Percentiles rank a stretch among this genome's conserved stretches.
Evolutionary conservation across 805 yeast species (phyloP).

Genomic region (Kluyveromyces dobzhanskii): DNA sequence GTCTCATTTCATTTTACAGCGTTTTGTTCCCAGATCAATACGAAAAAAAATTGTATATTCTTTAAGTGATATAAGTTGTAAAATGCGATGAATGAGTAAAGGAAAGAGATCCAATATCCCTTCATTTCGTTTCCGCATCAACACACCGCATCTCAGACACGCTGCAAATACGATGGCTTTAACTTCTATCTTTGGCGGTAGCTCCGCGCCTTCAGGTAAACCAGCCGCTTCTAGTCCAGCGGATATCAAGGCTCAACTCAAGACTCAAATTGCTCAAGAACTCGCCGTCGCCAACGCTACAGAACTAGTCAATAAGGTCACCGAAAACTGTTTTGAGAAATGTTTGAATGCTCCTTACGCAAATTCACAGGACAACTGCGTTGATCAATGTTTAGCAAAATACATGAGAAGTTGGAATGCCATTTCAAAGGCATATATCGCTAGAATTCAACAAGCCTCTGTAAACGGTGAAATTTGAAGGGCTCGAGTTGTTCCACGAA

Average conservation of each 20-base stretch:
- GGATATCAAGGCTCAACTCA: slow-evolving; percentile 52
- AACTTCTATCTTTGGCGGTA: slow-evolving; percentile 27
- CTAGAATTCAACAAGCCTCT: slow-evolving; percentile 57
- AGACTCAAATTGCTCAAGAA: slow-evolving; percentile 68
- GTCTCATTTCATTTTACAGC: no score
- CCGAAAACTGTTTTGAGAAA: slow-evolving; percentile 79
- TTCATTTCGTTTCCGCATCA: no score
- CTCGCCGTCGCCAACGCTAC: slow-evolving; percentile 89
- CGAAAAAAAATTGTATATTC: no score
- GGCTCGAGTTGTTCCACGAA: neutral
- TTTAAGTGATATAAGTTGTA: no score
- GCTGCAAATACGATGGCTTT: slow-evolving; percentile 18
- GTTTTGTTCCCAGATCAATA: no score
- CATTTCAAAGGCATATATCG: slow-evolving; percentile 66
- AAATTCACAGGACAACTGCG: slow-evolving; percentile 53
- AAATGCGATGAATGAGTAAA: no score
- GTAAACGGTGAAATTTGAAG: slow-evolving; percentile 24
- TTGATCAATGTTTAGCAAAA: slow-evolving; percentile 72
- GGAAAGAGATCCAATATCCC: no score
- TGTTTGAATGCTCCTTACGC: slow-evolving; percentile 61
- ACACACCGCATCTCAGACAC: no score
- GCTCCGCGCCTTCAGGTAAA: slow-evolving; percentile 18
- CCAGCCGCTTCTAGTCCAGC: slow-evolving; percentile 20
- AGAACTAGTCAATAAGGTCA: slow-evolving; percentile 73
- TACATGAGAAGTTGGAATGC: slow-evolving; percentile 90